phyloP scores from a whole-genome alignment of 805 yeast genomes.

The Sungouiella blattae region DNA sequence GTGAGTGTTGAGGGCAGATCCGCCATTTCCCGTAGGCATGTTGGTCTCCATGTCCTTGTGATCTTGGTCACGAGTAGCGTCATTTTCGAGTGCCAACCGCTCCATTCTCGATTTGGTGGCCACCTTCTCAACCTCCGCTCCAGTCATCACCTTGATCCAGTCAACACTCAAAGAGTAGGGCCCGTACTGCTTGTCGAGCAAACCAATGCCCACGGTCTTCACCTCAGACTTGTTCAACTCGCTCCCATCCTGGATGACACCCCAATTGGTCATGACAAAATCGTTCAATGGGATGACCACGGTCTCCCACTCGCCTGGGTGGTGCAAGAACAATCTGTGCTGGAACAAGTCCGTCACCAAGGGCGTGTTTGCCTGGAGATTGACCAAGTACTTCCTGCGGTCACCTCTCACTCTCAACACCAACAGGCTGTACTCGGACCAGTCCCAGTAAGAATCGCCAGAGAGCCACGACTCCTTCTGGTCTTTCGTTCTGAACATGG shows the following conservation, averaged over 20 bases:
- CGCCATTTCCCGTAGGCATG: constrained; percentile 21
- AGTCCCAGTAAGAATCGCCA: constrained; percentile 61
- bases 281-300: constrained; percentile 74
- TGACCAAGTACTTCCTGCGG: constrained; percentile 69
- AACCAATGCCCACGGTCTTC: constrained; percentile 73
- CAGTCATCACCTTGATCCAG: constrained; percentile 67
- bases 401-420: constrained; percentile 72
- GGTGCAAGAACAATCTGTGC: constrained; percentile 69
- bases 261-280: constrained; percentile 81
- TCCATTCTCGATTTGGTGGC: constrained; percentile 33
- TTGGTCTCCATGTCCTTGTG: constrained; percentile 15
- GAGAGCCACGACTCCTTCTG: constrained; percentile 35
- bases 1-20: constrained; percentile 26
- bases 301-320: constrained; percentile 80
- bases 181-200: constrained; percentile 74
- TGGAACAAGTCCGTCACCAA: constrained; percentile 77
- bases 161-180: constrained; percentile 69
- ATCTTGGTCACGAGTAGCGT: constrained; percentile 1
- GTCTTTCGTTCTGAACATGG: constrained; percentile 80
- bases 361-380: constrained; percentile 78
- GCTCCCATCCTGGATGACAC: constrained; percentile 51
- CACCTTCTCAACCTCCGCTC: constrained; percentile 45
- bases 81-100: constrained; percentile 14
- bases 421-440: constrained; percentile 59
- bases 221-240: constrained; percentile 61